A percentile compares a stretch with the other conserved stretches of the same genome.
These are phyloP conservation scores for Thermochaetoides dissita DNA, from an alignment of 2,329 filamentous ascomycete species.

Conservation along the genomic window DNA sequence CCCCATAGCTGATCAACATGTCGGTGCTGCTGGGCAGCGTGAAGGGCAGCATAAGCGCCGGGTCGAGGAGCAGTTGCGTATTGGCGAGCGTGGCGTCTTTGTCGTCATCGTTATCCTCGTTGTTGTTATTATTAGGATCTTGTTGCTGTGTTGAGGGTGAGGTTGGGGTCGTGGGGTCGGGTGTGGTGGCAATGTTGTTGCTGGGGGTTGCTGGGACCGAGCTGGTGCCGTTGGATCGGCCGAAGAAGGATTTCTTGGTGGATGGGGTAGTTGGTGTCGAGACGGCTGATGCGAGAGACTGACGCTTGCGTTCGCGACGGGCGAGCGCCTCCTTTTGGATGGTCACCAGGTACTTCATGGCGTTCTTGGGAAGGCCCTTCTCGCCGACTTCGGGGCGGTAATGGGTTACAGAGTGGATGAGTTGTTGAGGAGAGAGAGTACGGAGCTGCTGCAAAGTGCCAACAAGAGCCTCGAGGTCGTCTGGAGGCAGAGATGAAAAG, in stretches of 20 bases:
- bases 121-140: constrained; percentile 11
- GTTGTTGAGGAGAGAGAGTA: constrained; percentile 68
- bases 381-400: constrained; percentile 93
- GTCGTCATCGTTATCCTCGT: constrained; percentile 45
- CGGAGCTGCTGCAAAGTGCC: constrained; percentile 83
- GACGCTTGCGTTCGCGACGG: constrained; percentile 39
- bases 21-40: constrained; percentile 91
- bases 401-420: constrained; percentile 82
- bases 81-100: constrained; percentile 37
- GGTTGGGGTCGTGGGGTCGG: constrained; percentile 10
- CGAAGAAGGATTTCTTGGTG: no score
- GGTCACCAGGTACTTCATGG: constrained; percentile 70
- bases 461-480: constrained; percentile 78
- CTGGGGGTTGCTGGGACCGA: constrained; percentile 14
- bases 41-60: constrained; percentile 85
- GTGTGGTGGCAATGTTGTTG: constrained; percentile 24
- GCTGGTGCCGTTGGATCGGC: constrained; percentile 21
- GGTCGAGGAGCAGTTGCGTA: constrained; percentile 68
- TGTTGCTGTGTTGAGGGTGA: constrained; percentile 10
- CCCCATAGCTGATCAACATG: constrained; percentile 91
- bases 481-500: constrained; percentile 75
- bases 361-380: constrained; percentile 76
- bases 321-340: constrained; percentile 61
- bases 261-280: constrained; percentile 28
- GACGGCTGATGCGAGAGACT: constrained; percentile 26